phyloP scores from a whole-genome alignment of 2,329 filamentous ascomycete genomes.

The Ophiosphaerella narmari region DNA sequence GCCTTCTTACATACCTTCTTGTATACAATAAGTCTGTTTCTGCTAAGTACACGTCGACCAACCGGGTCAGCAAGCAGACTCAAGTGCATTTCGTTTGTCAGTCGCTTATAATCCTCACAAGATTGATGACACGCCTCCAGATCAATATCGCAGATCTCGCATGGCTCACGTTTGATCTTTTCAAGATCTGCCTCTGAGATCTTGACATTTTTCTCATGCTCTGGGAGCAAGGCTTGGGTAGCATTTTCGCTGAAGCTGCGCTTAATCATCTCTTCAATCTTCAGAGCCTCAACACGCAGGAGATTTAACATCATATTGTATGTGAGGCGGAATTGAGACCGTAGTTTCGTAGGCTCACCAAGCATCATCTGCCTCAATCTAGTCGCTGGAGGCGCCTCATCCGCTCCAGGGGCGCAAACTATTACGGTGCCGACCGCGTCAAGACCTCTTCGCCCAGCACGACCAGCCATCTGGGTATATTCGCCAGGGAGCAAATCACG shows the following conservation, averaged over 20 bases:
- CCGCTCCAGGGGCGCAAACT: constrained; percentile 78
- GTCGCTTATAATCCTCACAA: constrained; percentile 75
- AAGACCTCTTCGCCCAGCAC: constrained; percentile 88
- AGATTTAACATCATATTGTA: constrained; percentile 99
- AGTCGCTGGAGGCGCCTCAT: constrained; percentile 84
- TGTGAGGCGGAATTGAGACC: constrained; percentile 93
- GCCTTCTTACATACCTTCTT: constrained; percentile 56
- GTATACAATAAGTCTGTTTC: constrained; percentile 80
- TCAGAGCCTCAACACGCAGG: constrained; percentile 90
- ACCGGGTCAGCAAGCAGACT: constrained; percentile 78
- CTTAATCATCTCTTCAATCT: constrained; percentile 99
- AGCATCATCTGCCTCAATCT: constrained; percentile 92
- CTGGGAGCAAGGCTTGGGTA: constrained; percentile 88
- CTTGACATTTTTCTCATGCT: constrained; percentile 94
- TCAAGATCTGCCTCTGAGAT: constrained; percentile 88
- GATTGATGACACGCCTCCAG: constrained; percentile 82
- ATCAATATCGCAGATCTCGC: constrained; percentile 77
- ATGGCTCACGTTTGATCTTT: constrained; percentile 85
- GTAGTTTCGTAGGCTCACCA: constrained; percentile 90
- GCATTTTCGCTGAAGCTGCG: constrained; percentile 98
- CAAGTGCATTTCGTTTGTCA: constrained; percentile 81
- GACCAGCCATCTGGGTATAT: constrained; percentile 98
- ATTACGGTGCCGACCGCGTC: constrained; percentile 94
- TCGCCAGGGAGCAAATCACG: constrained; percentile 90
- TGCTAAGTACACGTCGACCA: constrained; percentile 77